phyloP scores from a whole-genome alignment of 164 flowering plant genomes.

The Stephania yunnanensis region DNA sequence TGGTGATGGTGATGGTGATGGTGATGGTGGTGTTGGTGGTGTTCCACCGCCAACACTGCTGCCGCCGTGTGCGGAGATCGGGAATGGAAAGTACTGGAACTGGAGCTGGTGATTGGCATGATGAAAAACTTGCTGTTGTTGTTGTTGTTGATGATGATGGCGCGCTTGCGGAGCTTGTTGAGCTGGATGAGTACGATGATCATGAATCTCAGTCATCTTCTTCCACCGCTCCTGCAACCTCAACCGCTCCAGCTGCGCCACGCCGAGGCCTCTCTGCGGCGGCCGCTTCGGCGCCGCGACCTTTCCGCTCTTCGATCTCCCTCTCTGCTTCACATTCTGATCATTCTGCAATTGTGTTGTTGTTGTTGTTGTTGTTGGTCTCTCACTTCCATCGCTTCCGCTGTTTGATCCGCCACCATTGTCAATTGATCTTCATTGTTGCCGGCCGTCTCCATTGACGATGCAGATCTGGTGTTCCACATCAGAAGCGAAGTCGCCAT shows the following conservation, averaged over 20 bases:
- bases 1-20: conserved; percentile 1
- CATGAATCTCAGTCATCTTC: conserved; percentile 22
- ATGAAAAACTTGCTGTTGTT: not conserved
- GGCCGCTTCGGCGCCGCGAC: conserved; percentile 23
- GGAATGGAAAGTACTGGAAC: conserved; percentile 9
- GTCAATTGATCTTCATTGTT: not conserved
- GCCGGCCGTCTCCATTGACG: conserved; percentile 3
- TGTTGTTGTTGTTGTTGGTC: not conserved
- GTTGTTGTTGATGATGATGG: not conserved
- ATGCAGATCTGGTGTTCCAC: not conserved
- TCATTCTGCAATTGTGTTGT: too few relatives aligned
- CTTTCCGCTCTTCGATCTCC: not conserved
- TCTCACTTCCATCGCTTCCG: too few relatives aligned
- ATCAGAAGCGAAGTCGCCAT: conserved; percentile 15
- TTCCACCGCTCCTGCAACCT: conserved; percentile 39
- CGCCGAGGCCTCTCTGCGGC: conserved; percentile 66
- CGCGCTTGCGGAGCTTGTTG: not conserved
- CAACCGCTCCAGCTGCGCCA: conserved; percentile 56
- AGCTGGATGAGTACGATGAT: too few relatives aligned
- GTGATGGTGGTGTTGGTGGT: not conserved
- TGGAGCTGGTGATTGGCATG: not conserved
- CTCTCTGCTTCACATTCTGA: not conserved
- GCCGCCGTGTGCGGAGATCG: not conserved
- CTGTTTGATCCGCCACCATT: not conserved
- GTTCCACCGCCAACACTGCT: too few relatives aligned